These are phyloP conservation scores for Kwoniella bestiolae DNA, from an alignment of 768 basidiomycete genomes.

Conservation along the genomic window DNA sequence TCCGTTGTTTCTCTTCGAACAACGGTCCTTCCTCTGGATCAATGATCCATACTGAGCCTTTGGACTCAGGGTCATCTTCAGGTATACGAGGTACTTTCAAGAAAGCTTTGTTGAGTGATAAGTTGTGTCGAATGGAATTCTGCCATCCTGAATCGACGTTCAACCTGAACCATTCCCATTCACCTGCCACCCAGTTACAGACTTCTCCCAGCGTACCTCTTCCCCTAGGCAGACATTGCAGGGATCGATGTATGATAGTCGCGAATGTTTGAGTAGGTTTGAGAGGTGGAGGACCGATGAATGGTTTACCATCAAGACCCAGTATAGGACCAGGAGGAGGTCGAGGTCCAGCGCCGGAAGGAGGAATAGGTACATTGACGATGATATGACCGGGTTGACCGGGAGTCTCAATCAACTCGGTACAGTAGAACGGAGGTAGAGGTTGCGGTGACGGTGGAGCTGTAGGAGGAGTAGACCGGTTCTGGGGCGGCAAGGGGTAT, in stretches of 20 bases:
- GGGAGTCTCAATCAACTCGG: conserved; percentile 62
- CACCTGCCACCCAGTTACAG: conserved; percentile 85
- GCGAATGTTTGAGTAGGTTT: conserved; percentile 91
- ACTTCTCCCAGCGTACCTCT: conserved; percentile 87
- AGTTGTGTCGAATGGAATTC: conserved; percentile 92
- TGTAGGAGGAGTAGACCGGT: conserved; percentile 18
- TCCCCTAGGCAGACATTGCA: conserved; percentile 63
- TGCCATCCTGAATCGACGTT: conserved; percentile 86
- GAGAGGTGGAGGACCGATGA: conserved; percentile 64
- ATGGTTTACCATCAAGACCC: conserved; percentile 53
- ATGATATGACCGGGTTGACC: conserved; percentile 53
- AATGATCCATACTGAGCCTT: conserved; percentile 91
- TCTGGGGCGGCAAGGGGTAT: conserved; percentile 15
- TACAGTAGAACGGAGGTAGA: conserved; percentile 61
- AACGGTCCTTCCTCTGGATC: conserved; percentile 65
- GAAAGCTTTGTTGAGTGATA: conserved; percentile 91
- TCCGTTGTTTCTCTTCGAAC: conserved; percentile 56
- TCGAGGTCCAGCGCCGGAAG: conserved; percentile 51
- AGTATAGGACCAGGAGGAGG: conserved; percentile 52
- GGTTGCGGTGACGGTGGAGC: conserved; percentile 44
- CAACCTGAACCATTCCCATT: conserved; percentile 86
- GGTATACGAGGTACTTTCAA: conserved; percentile 83
- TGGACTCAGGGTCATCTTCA: conserved; percentile 69
- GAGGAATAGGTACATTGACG: conserved; percentile 53
- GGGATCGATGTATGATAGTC: conserved; percentile 85